Evolutionary conservation across 371 early-diverging fungal genomes (phyloP), one percentile per base, ranked within the genome.

Genomic region (Mucor racemosus): DNA sequence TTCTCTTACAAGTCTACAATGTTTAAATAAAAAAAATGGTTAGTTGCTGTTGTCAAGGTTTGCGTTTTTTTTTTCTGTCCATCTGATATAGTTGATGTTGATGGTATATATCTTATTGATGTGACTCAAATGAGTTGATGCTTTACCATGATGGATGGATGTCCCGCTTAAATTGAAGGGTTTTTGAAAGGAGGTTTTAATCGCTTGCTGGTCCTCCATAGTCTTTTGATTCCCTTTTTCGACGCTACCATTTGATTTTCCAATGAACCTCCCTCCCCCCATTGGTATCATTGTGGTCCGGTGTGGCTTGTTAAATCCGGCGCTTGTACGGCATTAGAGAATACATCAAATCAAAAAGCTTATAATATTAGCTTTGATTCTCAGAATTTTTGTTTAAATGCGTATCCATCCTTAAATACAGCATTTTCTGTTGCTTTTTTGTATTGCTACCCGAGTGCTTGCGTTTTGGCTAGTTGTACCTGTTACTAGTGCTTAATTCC

Each of bases 1-100:
- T 93, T 89, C 99, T 92, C 88, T 99, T 99, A 82, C 85, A 76
- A 78, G 96, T 96, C 96, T 91, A 72, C 48, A 35, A 34, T 34
- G 4, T 8, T 8, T 8, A 44, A 44, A 44, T 8, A 35, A 55
- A 55, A 55, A 31, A 31, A 56, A 11, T 26, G 54, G 13, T 54
- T 31, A 26, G 13, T 54, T 26, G 26, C 3, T 26, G 26, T 26
- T 26, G 26, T 26, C 26, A 26, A 3, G 3, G 26, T 26, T 26
- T 26, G 26, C 26, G 26, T 26, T 26, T 26, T 26, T 1, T 26
- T 26, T 26, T 26, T 26, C 3, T 26, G 1, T 26, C 26, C 26
- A 26, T 26, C 26, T 26, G 26, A 26, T 26, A 26, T 54, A 54
- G 31, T 33, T 6, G 33, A 13, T 33, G 54, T 19, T 9, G 46